Conservation (phyloP, 768 basidiomycete genomes). For the Sutorius australiensis region DNA sequence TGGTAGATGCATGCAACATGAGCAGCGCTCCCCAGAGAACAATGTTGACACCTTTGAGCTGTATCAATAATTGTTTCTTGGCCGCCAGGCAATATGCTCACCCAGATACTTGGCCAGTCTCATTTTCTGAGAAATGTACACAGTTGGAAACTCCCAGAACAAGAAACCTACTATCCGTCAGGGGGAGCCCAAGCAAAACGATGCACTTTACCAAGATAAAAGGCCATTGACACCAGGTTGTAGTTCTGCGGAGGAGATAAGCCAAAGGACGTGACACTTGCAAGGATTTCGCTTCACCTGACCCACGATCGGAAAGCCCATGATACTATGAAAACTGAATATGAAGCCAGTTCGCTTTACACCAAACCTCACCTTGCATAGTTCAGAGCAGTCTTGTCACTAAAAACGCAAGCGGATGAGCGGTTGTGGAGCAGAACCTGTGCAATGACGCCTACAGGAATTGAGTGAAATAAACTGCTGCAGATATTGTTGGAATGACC, state of each 20-base stretch:
- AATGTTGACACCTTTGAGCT: constrained; percentile 49
- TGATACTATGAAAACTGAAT: constrained; percentile 40
- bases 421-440: not conserved
- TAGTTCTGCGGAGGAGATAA: constrained; percentile 41
- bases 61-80: not conserved
- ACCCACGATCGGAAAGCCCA: constrained; percentile 63
- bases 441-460: constrained; percentile 44
- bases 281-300: constrained; percentile 36
- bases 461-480: constrained; percentile 67
- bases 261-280: not conserved
- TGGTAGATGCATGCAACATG: constrained; percentile 56
- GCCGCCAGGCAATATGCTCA: constrained; percentile 17
- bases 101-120: constrained; percentile 61
- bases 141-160: constrained; percentile 62
- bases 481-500: constrained; percentile 52
- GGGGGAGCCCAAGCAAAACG: not conserved
- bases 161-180: constrained; percentile 42
- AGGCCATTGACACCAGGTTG: constrained; percentile 60
- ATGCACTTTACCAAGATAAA: constrained; percentile 50
- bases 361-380: constrained; percentile 52
- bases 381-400: constrained; percentile 67
- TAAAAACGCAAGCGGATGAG: constrained; percentile 22
- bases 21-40: constrained; percentile 56
- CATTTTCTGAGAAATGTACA: constrained; percentile 61
- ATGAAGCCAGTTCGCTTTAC: not conserved